phyloP scores from a whole-genome alignment of 1,284 basidiomycete species.

The Heterobasidion occidentale region DNA sequence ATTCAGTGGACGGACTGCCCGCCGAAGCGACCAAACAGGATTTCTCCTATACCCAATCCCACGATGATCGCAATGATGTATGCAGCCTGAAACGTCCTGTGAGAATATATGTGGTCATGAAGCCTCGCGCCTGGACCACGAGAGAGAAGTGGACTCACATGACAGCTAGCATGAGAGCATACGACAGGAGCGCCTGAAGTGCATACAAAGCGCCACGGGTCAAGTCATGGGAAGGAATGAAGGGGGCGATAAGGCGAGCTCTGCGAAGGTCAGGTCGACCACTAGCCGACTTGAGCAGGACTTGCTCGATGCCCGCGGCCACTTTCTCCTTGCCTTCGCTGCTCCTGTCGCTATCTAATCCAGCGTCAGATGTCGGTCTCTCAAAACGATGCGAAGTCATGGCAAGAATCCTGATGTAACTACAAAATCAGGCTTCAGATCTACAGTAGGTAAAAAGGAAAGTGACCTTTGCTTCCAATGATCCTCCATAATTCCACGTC shows the following conservation, averaged over 20 bases:
- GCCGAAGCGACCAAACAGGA: conserved; percentile 52
- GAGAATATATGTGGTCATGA: conserved; percentile 4
- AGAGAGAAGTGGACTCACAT: conserved; percentile 41
- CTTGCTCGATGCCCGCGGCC: conserved; percentile 9
- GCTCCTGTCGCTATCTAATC: no score
- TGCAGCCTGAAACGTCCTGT: conserved; percentile 67
- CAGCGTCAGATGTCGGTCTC: background rate
- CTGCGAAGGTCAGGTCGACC: conserved; percentile 6
- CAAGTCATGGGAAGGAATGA: conserved; percentile 52
- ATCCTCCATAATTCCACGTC: conserved; percentile 40
- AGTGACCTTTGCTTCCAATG: conserved; percentile 53
- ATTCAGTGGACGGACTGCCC: background rate
- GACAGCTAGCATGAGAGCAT: conserved; percentile 60
- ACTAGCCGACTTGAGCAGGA: conserved; percentile 7
- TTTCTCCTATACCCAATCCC: conserved; percentile 59
- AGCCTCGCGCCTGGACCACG: background rate
- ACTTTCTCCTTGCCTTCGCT: conserved; percentile 5
- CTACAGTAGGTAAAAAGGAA: background rate
- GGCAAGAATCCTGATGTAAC: background rate
- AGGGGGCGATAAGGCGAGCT: conserved; percentile 39
- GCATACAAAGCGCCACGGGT: conserved; percentile 52
- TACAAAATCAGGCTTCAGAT: conserved; percentile 1
- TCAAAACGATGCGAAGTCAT: background rate
- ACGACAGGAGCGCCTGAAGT: conserved; percentile 48
- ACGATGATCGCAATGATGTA: conserved; percentile 58